Evolutionary conservation across 345 rosid genomes (phyloP).

Genomic region (Eucalyptus tenuipes): DNA sequence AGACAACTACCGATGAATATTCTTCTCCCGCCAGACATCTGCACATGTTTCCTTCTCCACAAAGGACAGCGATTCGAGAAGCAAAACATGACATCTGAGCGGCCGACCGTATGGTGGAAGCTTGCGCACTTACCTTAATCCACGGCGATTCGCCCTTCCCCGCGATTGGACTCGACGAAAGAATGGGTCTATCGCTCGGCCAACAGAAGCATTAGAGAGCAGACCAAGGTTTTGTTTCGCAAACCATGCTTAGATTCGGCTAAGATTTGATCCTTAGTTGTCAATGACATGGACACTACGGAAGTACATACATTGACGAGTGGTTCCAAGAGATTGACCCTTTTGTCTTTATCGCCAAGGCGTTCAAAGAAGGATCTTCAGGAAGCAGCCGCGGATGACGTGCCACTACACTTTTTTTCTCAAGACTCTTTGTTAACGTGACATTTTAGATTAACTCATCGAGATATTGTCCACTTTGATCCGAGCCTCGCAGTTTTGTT

Average conservation of each 20-base stretch:
- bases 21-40: neutral
- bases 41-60: neutral
- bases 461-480: no score
- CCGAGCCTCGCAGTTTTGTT: no score
- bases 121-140: neutral
- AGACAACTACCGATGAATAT: neutral
- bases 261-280: neutral
- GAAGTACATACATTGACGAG: neutral
- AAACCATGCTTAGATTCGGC: neutral
- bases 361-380: neutral
- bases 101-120: neutral
- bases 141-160: neutral
- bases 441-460: no score
- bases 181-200: neutral
- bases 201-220: neutral
- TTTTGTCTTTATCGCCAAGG: neutral
- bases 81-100: neutral
- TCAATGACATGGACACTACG: neutral
- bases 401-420: neutral
- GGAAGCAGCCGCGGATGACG: neutral
- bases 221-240: neutral
- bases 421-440: neutral
- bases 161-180: neutral
- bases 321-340: neutral
- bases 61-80: neutral